Evolutionary conservation across 306 rosid species (phyloP).

Genomic region (Quercus wislizeni): DNA sequence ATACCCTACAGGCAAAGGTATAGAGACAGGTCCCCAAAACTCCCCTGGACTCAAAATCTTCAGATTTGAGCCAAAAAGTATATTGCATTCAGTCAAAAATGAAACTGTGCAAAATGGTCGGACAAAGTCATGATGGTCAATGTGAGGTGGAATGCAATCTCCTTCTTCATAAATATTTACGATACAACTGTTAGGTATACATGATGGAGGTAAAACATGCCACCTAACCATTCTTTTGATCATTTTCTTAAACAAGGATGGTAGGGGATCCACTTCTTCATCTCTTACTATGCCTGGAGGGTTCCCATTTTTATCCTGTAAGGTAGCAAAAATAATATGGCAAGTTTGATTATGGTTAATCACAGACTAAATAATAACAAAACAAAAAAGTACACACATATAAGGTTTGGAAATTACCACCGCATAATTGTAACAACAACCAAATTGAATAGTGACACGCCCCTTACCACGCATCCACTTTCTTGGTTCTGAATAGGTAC

Average conservation of each 20-base stretch:
- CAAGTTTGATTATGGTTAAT: neutral
- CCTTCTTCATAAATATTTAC: conserved; percentile 70
- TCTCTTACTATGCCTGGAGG: conserved; percentile 54
- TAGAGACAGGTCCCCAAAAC: conserved; percentile 39
- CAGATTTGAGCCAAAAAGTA: conserved; percentile 43
- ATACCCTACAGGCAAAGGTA: conserved; percentile 51
- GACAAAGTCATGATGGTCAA: conserved; percentile 61
- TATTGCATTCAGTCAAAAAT: conserved; percentile 37
- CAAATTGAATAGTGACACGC: conserved; percentile 59
- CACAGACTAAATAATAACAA: neutral
- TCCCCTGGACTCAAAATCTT: conserved; percentile 35
- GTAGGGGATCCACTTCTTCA: conserved; percentile 58
- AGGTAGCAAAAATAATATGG: neutral
- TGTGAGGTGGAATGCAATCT: conserved; percentile 69
- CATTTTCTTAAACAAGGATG: conserved; percentile 56
- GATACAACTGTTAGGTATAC: conserved; percentile 67
- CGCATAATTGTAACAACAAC: conserved; percentile 71
- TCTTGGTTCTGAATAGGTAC: conserved; percentile 57
- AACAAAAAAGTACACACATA: neutral
- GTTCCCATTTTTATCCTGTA: conserved; percentile 58
- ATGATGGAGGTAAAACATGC: conserved; percentile 40
- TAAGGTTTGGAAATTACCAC: conserved; percentile 21
- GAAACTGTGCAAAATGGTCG: conserved; percentile 56
- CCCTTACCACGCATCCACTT: conserved; percentile 80
- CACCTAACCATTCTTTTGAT: conserved; percentile 53